These are phyloP conservation scores for Rhodotorula sp. DNA, from an alignment of 1,284 basidiomycete species.

Conservation along the genomic window DNA sequence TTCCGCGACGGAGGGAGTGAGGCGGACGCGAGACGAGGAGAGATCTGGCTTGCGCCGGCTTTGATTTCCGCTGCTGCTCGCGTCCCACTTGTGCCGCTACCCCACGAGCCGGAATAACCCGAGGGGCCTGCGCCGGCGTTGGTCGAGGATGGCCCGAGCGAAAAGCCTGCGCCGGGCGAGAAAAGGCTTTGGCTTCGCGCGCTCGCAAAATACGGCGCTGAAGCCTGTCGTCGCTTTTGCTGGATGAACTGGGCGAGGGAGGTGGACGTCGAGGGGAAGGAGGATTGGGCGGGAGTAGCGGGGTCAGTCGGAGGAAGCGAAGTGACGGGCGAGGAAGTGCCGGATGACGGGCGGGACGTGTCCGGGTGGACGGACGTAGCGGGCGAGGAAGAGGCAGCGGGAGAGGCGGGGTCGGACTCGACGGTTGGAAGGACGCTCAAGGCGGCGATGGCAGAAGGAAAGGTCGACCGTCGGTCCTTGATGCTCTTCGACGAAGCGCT, in stretches of 20 bases:
- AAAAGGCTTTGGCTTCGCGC: conserved; percentile 21
- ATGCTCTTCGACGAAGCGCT: background rate
- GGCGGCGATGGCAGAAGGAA: conserved; percentile 1
- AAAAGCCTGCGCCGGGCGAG: conserved; percentile 18
- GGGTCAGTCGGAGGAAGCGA: conserved; percentile 19
- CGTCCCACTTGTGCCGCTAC: too few species aligned
- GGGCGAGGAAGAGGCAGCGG: conserved; percentile 1
- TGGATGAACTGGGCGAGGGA: conserved; percentile 40
- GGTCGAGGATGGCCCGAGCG: conserved; percentile 2
- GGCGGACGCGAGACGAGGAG: background rate
- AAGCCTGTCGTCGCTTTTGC: conserved; percentile 41
- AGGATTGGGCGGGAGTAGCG: conserved; percentile 7
- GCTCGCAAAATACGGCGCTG: conserved; percentile 38
- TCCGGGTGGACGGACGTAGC: background rate
- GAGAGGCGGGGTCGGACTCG: conserved; percentile 5
- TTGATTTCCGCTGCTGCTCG: too few species aligned
- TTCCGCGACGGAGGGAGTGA: conserved; percentile 8
- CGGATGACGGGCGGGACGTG: background rate
- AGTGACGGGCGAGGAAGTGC: background rate
- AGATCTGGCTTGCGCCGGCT: background rate
- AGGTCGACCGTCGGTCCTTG: conserved; percentile 22
- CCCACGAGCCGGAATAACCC: conserved; percentile 4
- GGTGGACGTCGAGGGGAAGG: conserved; percentile 18
- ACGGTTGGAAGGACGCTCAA: background rate
- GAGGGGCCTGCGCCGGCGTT: background rate